Evolutionary conservation across 768 basidiomycete species (phyloP), one percentile per base, ranked within the genome.

Genomic region (Cantharellus cinnabarinus): DNA sequence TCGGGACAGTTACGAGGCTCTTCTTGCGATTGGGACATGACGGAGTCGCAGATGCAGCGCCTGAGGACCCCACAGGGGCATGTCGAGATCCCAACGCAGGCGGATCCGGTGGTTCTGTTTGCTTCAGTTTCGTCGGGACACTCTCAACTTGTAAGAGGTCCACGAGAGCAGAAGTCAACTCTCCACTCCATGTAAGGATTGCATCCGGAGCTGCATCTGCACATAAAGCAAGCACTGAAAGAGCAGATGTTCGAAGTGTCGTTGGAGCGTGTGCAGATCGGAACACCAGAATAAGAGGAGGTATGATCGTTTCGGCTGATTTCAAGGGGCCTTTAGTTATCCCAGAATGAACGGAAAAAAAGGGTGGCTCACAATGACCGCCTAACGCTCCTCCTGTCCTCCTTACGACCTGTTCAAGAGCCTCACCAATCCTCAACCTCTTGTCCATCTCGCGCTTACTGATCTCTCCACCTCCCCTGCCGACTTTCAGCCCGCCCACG

Each of bases 371-470:
- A 34, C 41, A 38, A 35, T 2, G 15, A 7, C 4, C 75, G 60
- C 64, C 91, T 94, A 95, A 71, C 0, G 83, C 74, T 20, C 78
- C 77, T 14, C 86, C 90, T 56, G 81, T 81, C 52, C 81, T 73
- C 62, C 79, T 75, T 42, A 95, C 80, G 2, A 90, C 81, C 61
- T 82, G 78, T 7, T 77, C 79, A 14, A 97, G 69, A 0, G 89
- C 89, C 69, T 98, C 94, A 1, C 89, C 94, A 4, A 94, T 71
- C 35, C 91, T 74, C 5, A 85, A 74, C 41, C 82, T 74, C 50
- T 75, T 72, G 65, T 95, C 88, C 42, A 95, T 70, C 60, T 89
- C 86, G 42, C 77, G 62, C 58, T 61, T 50, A 40, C 64, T 63
- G 0, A 61, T 63, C 10, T 74, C 66, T 71, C 77, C 50, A 72